Percentiles rank a stretch among this genome's conserved stretches.
These are phyloP conservation scores for Coemansia nantahalensis DNA, from an alignment of 192 early-diverging fungal genomes.

Conservation along the genomic window DNA sequence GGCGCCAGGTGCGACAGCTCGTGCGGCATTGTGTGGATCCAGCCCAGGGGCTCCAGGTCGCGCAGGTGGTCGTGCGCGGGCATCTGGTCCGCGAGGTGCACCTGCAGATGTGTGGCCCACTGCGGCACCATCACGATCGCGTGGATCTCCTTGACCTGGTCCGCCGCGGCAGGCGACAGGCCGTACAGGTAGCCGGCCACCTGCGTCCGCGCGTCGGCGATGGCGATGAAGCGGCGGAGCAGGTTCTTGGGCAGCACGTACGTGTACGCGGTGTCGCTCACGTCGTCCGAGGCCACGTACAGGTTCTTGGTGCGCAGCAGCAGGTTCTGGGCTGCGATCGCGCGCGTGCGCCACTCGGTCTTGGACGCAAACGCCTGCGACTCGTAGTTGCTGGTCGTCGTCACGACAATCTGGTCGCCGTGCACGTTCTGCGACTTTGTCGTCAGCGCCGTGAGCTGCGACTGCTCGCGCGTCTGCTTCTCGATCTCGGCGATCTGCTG, in stretches of 20 bases:
- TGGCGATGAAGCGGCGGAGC: constrained; percentile 92
- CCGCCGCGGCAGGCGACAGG: constrained; percentile 81
- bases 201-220: constrained; percentile 93
- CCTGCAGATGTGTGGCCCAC: constrained; percentile 95
- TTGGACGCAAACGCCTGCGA: constrained; percentile 97
- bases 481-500: constrained; percentile 98
- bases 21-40: constrained; percentile 97
- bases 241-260: constrained; percentile 98
- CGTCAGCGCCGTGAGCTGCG: constrained; percentile 91
- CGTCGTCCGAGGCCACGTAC: constrained; percentile 94
- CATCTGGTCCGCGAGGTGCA: constrained; percentile 83
- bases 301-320: constrained; percentile 94
- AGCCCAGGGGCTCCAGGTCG: constrained; percentile 94
- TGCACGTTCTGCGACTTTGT: constrained; percentile 97
- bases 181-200: constrained; percentile 96
- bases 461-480: constrained; percentile 90
- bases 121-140: constrained; percentile 95
- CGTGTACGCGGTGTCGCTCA: constrained; percentile 91
- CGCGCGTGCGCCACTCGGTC: constrained; percentile 98
- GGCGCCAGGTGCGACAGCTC: constrained; percentile 83
- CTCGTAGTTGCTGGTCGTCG: constrained; percentile 96
- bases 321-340: constrained; percentile 96
- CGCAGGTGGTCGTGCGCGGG: constrained; percentile 90
- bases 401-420: constrained; percentile 98
- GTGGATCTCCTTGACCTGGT: constrained; percentile 94